Evolutionary conservation across 805 yeast genomes (phyloP).

Genomic region (Zygosaccharomyces pseudorouxii): DNA sequence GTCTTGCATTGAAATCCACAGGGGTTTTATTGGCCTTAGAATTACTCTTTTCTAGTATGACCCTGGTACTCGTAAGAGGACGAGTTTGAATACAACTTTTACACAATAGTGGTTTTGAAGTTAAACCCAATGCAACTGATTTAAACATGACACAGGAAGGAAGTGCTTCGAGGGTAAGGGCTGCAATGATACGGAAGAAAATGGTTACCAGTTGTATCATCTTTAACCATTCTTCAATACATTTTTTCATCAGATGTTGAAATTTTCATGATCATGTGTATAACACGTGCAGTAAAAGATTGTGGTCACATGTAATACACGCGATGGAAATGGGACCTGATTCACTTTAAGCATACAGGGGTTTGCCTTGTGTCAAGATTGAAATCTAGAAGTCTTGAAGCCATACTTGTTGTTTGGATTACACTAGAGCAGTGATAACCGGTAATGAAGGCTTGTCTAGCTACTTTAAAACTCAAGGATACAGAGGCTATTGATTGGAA

Average conservation of each 20-base stretch:
- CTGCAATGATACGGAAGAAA: not conserved
- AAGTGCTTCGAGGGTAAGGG: too few species aligned
- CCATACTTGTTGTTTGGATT: too few species aligned
- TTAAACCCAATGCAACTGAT: not conserved
- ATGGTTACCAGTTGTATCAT: not conserved
- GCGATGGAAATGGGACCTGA: too few species aligned
- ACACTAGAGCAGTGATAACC: not conserved
- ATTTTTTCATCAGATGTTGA: not conserved
- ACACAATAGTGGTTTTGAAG: not conserved
- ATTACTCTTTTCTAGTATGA: constrained; percentile 6
- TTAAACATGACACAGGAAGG: not conserved
- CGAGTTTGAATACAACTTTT: not conserved
- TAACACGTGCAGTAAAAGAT: not conserved
- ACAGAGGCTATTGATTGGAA: constrained; percentile 33
- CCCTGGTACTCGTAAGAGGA: constrained; percentile 5
- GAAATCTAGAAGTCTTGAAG: not conserved
- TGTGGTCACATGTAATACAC: too few species aligned
- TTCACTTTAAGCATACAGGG: not conserved
- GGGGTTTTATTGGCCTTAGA: constrained; percentile 13
- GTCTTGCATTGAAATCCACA: constrained; percentile 36
- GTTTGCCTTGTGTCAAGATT: not conserved
- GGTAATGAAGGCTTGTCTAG: constrained; percentile 26
- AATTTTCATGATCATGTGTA: not conserved
- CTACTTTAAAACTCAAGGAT: constrained; percentile 27
- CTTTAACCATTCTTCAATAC: not conserved